Base-by-base conservation (phyloP, 176 grass and related monocot species). In the Lolium multiflorum region DNA sequence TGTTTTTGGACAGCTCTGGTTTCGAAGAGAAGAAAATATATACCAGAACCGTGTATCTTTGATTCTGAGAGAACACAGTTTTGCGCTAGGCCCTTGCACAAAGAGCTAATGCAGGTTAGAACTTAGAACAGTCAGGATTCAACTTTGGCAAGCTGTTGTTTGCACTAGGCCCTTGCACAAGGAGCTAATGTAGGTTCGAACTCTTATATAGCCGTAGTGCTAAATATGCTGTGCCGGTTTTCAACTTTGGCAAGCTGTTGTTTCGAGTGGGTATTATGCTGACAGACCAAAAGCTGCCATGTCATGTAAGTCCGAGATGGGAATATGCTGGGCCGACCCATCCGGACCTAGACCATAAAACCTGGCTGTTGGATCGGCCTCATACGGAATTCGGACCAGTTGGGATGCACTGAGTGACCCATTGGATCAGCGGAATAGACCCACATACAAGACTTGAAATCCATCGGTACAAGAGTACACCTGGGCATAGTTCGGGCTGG, bases 121-220 rank as follows among this genome's bases (percentile, higher is more conserved):
- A 41, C 31, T 38, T 64, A 20, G 55, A 81, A 41, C 31, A 3
- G 31, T 35, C 31, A 35, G 31, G 31, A 35, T 72, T 92, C 86
- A 31, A 31, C 28, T 31, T 31, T 31, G 28, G 28, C 28, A 31
- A 31, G 28, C 28, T 31, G 28, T 31, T 31, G 28, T 31, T 31
- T 31, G 28, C 28, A 2, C 28, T 31, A 31, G 28, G 28, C 28
- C 28, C 62, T 62, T 52, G 52, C 7, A 14, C n/a, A 35, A 12
- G 39, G 62, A 79, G 4, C 28, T 12, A n/a, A 25, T 48, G 55
- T 90, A 87, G 73, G 22, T 37, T 64, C 11, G 55, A 82, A 43
- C 65, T 92, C 86, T 85, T n/a, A 78, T 50, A 49, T 76, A 65
- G 37, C 77, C 72, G 79, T 63, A 35, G 18, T 62, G 22, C 28